Percentiles rank a stretch among this genome's conserved stretches.
Conservation (phyloP, 2,329 filamentous ascomycete genomes). For the Talaromyces pinophilus region DNA sequence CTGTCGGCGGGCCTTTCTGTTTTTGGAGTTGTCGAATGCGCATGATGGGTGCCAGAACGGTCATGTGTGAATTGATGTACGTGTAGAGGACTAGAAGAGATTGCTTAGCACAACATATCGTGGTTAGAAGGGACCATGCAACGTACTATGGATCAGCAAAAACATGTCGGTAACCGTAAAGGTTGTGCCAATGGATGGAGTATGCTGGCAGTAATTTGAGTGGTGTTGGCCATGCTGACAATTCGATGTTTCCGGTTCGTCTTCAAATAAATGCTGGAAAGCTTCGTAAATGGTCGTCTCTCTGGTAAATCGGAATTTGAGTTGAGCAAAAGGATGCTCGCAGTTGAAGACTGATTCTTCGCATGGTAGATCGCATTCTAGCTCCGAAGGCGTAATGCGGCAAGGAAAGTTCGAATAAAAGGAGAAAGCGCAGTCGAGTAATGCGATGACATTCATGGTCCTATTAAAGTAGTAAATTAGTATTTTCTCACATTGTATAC, state of each 20-base stretch:
- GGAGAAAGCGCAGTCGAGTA: slow-evolving; percentile 48
- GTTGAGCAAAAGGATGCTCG: slow-evolving; percentile 46
- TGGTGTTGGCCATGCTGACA: slow-evolving; percentile 11
- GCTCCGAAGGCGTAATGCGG: slow-evolving; percentile 42
- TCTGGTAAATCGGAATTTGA: slow-evolving; percentile 41
- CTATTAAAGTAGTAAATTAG: slow-evolving; percentile 29
- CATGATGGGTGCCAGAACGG: slow-evolving; percentile 35
- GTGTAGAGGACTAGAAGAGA: slow-evolving; percentile 39
- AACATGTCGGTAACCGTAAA: slow-evolving; percentile 46
- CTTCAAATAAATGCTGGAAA: slow-evolving; percentile 44
- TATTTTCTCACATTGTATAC: background rate
- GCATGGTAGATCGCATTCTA: slow-evolving; percentile 49
- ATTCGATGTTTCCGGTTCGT: slow-evolving; percentile 24
- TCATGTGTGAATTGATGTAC: slow-evolving; percentile 46
- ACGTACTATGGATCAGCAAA: slow-evolving; percentile 46
- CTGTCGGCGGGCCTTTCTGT: background rate
- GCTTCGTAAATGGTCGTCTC: slow-evolving; percentile 41
- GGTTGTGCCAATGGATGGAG: slow-evolving; percentile 22
- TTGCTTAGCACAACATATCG: background rate
- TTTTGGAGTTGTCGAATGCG: slow-evolving; percentile 24
- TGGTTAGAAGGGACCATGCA: background rate
- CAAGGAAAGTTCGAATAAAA: slow-evolving; percentile 51
- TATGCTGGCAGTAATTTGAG: background rate
- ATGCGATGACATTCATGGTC: slow-evolving; percentile 43
- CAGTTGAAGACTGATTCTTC: slow-evolving; percentile 44